Evolutionary conservation across 2,329 filamentous ascomycete species (phyloP), one percentile per base, ranked within the genome.

Genomic region (Capronia coronata): DNA sequence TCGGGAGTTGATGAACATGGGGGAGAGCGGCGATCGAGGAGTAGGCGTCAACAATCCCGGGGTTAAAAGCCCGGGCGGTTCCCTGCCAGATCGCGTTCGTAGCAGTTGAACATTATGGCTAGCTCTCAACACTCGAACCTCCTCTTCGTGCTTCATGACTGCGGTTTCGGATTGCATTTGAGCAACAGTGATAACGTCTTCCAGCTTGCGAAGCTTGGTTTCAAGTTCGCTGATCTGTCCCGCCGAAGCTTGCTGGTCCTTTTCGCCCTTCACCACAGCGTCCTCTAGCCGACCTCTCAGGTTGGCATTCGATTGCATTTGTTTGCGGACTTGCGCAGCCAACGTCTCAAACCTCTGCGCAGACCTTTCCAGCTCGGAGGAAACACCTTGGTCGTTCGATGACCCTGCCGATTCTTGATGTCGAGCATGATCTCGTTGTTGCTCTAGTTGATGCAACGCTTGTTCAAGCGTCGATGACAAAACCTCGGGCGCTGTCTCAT

Each of bases 91-190:
- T 65, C 83, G 83, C 62, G 88, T 78, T 11, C 91, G 84, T 58
- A 83, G 82, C 25, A 97, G 78, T 62, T 93, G 86, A 14, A 75
- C 74, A 63, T 79, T 87, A 63, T 93, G 83, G 51, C 80, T 85
- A 48, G 94, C 87, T 58, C 84, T 83, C 47, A 97, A 71, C 18
- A 77, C 73, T 14, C 79, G 73, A 30, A 95, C 78, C 67, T 96
- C 89, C 30, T 93, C 87, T 66, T 97, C 93, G 63, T 96, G 89
- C 42, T 82, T 83, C 37, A 79, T 72, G 49, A 97, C 80, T 32
- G 83, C 83, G 42, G 91, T 89, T 65, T 98, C 93, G 0, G 88
- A 91, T 16, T 85, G 79, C 49, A 87, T 83, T 67, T 97, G 91
- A 1, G 91, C 88, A 16, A 80, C 71, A 46, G 94, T 76, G 18